Evolutionary conservation across 2,329 filamentous ascomycete genomes (phyloP), one percentile per base, ranked within the genome.

Genomic region (Knoxdaviesia proteae): DNA sequence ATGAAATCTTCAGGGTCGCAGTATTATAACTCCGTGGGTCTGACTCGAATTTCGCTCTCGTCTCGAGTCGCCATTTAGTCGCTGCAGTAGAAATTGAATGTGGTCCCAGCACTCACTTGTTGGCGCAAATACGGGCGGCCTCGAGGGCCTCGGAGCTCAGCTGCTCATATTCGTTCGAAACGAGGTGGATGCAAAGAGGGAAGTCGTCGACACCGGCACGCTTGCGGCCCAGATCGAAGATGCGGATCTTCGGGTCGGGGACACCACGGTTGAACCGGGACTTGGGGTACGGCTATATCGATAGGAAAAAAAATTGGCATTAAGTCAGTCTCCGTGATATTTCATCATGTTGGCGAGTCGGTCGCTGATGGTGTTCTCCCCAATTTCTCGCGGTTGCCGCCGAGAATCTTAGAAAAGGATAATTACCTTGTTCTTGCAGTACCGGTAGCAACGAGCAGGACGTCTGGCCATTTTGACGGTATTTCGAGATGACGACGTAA

Each of bases 261-360:
- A 94, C 87, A 96, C 90, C 90, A 76, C 90, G 87, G 83, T 98
- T 98, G 83, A 96, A 98, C 61, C 90, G 84, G 59, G 87, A 94
- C 82, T 98, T 98, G 58, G 90, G 90, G 71, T 94, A 96, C 67
- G 88, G 84, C 81, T 90, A 44, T 9, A 32, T 10, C 33, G 20
- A 34, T 45, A 44, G 41, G 43, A 37, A 41, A 38, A 20, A 32
- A 42, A 48, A 53, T 45, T 54, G 51, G 48, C 34, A 39, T 40
- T 35, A 20, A 41, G 36, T 38, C 37, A 39, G 5, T 32, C 29
- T 39, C 32, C 20, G 38, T 39, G 29, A 29, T 36, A 6, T n/a
- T 10, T 32, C 6, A 36, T 5, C 5, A 36, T 6, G n/a, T 9
- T 35, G 33, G 40, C 36, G 31, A 42, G 7, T 36, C 2, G 33